Evolutionary conservation across 257 asterid genomes (phyloP).

Genomic region (Linderniella brevidens): DNA sequence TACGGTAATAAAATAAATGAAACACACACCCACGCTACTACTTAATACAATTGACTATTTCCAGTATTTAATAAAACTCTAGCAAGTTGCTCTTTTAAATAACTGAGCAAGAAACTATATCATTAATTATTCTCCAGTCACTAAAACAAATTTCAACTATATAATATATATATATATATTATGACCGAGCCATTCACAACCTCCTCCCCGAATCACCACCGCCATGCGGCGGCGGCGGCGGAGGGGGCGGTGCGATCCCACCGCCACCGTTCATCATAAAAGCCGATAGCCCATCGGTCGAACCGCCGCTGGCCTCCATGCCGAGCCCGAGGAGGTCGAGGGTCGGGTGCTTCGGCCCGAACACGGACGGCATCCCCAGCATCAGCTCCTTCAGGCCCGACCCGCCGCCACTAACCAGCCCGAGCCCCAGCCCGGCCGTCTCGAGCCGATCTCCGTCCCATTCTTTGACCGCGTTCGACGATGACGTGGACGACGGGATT

Average conservation of each 20-base stretch:
- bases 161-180: too few relatives aligned
- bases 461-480: conserved; percentile 19
- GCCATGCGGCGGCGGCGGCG: conserved; percentile 20
- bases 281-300: conserved; percentile 40
- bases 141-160: too few relatives aligned
- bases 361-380: conserved; percentile 53
- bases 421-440: conserved; percentile 46
- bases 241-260: conserved; percentile 18
- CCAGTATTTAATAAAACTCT: too few relatives aligned
- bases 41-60: too few relatives aligned
- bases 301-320: conserved; percentile 50
- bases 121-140: too few relatives aligned
- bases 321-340: conserved; percentile 79
- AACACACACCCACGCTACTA: too few relatives aligned
- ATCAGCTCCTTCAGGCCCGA: conserved; percentile 58
- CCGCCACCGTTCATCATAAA: conserved; percentile 51
- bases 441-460: conserved; percentile 26
- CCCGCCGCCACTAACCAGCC: conserved; percentile 32
- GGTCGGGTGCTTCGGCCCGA: conserved; percentile 56
- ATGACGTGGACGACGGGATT: conserved; percentile 16
- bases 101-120: neutral
- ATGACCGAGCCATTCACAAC: neutral
- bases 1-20: too few relatives aligned
- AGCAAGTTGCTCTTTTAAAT: neutral
- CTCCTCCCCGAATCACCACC: neutral